Evolutionary conservation across 495 filamentous ascomycete species (phyloP), one percentile per base, ranked within the genome.

Genomic region (Xylaria venustula): DNA sequence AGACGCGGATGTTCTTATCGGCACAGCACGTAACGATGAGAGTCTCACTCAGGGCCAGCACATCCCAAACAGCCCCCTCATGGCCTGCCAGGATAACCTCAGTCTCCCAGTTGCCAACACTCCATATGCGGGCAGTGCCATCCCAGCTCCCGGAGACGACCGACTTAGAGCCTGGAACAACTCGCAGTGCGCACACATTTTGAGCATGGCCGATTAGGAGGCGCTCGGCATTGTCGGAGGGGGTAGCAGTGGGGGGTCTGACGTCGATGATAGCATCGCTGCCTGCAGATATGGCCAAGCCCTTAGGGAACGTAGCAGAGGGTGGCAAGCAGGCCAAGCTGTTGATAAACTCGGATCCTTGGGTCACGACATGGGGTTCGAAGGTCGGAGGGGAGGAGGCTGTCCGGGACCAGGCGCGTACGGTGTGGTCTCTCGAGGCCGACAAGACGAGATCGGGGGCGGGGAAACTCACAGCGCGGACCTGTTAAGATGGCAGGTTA

Each of bases 121-220:
- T 78, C 91, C 91, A 97, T 57, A 96, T 68, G 30, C 90, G 85
- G 12, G 89, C 91, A 37, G 91, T 88, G 40, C 84, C 83, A 71
- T 99, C 95, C 95, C 95, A 99, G 71, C 92, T 88, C n/a, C 91
- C 94, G 67, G 93, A 97, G 42, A 97, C 86, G 51, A 98, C 81
- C 69, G 84, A 88, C 17, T 74, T 82, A 2, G 85, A 85, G 53
- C 88, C 85, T 6, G 86, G 80, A 44, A 84, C 86, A 5, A 89
- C 86, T 69, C 97, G 92, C 28, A 99, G 73, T 1, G 93, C 79
- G 69, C 93, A 97, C 30, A 99, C 84, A 63, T 97, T 98, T 61
- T 87, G 81, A 14, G 80, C 77, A 70, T 99, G 95, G 17, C 95
- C 95, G 46, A 97, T 74, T 6, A 99, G 80, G 63, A 98, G 78